Base-by-base conservation (phyloP, 2,329 filamentous ascomycete genomes). In the Arthrobotrys pseudoclavata region DNA sequence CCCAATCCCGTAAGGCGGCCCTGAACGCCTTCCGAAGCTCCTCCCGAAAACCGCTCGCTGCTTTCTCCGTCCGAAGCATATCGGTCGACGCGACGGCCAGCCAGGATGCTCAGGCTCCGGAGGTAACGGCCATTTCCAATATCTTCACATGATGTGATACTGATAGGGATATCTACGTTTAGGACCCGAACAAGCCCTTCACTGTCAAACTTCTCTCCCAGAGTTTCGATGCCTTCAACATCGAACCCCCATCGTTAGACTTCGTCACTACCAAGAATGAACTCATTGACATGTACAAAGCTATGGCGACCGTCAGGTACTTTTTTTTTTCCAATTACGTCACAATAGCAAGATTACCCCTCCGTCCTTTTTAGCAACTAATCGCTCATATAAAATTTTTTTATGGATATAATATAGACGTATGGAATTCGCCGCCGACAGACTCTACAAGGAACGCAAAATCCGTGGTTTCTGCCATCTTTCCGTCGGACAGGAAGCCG, bases 381-480 rank as follows among this genome's bases (percentile, higher is more conserved):
- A 68, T 50, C 26, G n/a, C 37, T 61, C n/a, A 47, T 29, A 61
- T 31, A 40, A 40, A 57, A 29, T 26, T 37, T 45, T 37, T 2
- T 66, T 42, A 18, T 22, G n/a, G 6, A 37, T 22, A 26, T 68
- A 10, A 37, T 40, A 22, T 18, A 97, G 94, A 87, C 96, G 97
- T 85, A 97, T 99, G 96, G 96, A 99, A 87, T 97, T 99, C 95
- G 94, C 95, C 81, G 94, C 96, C 87, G 96, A 99, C 85, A 90
- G 95, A 84, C 88, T 99, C 83, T 99, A 99, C 92, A 99, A 99
- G 89, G 96, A 98, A 88, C 99, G 99, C 91, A 98, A 99, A 89
- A 98, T 99, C 83, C 92, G 96, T 83, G 96, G 96, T 87, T 99
- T 99, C 92, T 99, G 96, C 87, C 96, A 99, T 87, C 87, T 99